Base-by-base conservation (phyloP, 768 basidiomycete genomes). In the Leccinum olivaceopallidum region DNA sequence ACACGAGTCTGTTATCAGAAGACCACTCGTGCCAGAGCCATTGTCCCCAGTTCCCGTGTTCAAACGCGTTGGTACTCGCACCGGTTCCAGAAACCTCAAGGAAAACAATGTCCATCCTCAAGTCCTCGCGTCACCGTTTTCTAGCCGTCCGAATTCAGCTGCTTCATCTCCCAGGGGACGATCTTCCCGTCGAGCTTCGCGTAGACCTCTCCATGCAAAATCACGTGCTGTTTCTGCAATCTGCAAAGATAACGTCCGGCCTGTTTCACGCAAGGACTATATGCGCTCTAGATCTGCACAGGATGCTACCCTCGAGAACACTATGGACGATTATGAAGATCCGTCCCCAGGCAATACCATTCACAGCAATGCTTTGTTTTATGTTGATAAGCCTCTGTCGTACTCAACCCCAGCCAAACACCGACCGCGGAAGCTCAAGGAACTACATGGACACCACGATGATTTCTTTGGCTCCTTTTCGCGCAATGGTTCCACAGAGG, bases 41-140 rank as follows among this genome's bases (percentile, higher is more conserved):
- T 63, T 82, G 12, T 82, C 83, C 20, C 81, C 80, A 2, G 70
- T 81, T 32, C 82, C 82, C 54, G 53, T 67, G 30, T 55, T 67
- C 63, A 70, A 71, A 58, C 76, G 73, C 30, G 65, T 73, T 28
- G 53, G 72, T 39, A 76, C 79, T 60, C 76, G 77, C 61, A 78
- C 76, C 49, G 72, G 73, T 39, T 80, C 80, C 47, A 72, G 73
- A 50, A 76, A 71, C 44, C 69, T 78, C 60, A 80, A 79, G 58
- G 79, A 80, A 62, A 81, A 80, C 54, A 58, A 39, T 20, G 9
- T 26, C 24, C 61, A 59, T 39, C 60, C 70, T 59, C 71, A 60
- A 22, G 28, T 51, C 20, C 76, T 82, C 24, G 78, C 75, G 12
- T 83, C 80, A 26, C 81, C 83, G 2, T 84, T 82, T 64, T 73